Evolutionary conservation across 139 green algal species (phyloP), one percentile per base, ranked within the genome.

Genomic region (Auxenochlorella protothecoides): DNA sequence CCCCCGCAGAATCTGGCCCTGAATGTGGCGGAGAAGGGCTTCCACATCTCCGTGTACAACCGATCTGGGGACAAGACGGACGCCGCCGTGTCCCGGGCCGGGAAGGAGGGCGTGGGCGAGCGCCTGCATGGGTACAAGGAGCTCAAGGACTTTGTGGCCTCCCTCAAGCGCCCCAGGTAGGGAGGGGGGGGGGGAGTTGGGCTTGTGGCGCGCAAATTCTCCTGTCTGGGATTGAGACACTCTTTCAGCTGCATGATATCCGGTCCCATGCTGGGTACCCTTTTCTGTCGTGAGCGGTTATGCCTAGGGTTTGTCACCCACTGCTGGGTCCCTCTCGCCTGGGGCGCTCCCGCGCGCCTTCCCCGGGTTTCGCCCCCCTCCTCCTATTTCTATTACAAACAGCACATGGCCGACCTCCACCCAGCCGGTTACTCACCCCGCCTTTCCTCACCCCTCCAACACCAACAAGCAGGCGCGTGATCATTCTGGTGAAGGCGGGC

Each of bases 21-120:
- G 6, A 99, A 99, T 83, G 84, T 99, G 44, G 95, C 95, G 1
- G 90, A 97, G 64, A 98, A 99, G 81, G 95, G 95, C 3, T 99
- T 98, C 80, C 69, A 74, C 9, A 99, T 99, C 70, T 96, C 89
- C 4, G 95, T 99, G 4, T 99, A 89, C 84, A 99, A 99, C 77
- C 84, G 95, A 14, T 89, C 85, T 2, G 85, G 87, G 54, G 87
- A 92, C 54, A 99, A 99, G 87, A 97, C 94, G 0, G 93, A 98
- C 72, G 87, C 88, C 5, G 88, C 86, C 5, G 93, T 97, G n/a
- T 83, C 74, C 8, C 80, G 95, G 9, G 95, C 95, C 2, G 69
- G 88, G 71, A 97, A 97, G 76, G 92, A 98, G 79, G 91, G 90
- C 87, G 60, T 68, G 80, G 72, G 64, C 11, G 8, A 75, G 2